A percentile compares a stretch with the other conserved stretches of the same genome.
These are phyloP conservation scores for Coccomyxa sp. DNA, from an alignment of 139 green algal species.

Conservation along the genomic window DNA sequence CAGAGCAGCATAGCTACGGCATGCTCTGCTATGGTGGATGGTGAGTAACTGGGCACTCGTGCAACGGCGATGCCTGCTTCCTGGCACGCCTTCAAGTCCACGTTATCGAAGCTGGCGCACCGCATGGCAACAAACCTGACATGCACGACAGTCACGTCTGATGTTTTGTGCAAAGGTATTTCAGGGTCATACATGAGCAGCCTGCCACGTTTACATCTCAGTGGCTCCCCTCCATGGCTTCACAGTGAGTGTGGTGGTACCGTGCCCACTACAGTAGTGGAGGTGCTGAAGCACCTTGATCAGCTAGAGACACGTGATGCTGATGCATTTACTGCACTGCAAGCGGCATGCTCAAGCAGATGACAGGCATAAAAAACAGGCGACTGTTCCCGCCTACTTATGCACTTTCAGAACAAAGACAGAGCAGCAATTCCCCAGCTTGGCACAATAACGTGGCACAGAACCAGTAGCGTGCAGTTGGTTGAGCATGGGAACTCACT, in stretches of 20 bases:
- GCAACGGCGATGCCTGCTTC: conserved; percentile 47
- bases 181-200: no score
- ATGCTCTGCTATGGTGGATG: conserved; percentile 70
- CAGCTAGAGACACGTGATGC: no score
- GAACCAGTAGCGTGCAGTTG: no score
- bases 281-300: background rate
- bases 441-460: no score
- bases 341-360: no score
- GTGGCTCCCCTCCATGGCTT: background rate
- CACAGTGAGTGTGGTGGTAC: background rate
- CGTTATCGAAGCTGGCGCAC: conserved; percentile 58
- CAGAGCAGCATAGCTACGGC: conserved; percentile 61
- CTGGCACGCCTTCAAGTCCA: conserved; percentile 10
- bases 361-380: no score
- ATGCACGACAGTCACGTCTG: background rate
- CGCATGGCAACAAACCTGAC: conserved; percentile 36
- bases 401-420: background rate
- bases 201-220: background rate
- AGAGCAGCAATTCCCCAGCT: no score
- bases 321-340: no score
- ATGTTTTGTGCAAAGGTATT: background rate
- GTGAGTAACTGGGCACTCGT: conserved; percentile 72
- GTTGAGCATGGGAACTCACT: background rate
- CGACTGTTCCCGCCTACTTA: no score
- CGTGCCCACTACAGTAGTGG: background rate